Evolutionary conservation across 2,329 filamentous ascomycete species (phyloP).

Genomic region (Magnaporthiopsis rhizophila): DNA sequence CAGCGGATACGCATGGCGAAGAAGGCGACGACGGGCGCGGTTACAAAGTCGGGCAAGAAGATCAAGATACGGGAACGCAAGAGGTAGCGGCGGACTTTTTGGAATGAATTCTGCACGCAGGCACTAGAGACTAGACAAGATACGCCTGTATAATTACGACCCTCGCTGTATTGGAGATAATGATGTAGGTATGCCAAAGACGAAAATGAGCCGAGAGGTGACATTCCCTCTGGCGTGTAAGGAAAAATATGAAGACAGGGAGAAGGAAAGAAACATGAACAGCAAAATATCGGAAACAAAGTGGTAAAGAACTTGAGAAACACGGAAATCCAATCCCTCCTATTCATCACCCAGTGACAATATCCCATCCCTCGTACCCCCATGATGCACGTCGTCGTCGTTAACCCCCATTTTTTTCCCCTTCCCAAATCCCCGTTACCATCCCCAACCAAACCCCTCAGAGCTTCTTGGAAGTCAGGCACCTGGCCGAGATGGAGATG

Average conservation of each 20-base stretch:
- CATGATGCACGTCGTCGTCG: constrained; percentile 8
- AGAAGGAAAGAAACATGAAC: background rate
- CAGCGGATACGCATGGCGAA: constrained; percentile 59
- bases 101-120: background rate
- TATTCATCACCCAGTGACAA: constrained; percentile 2
- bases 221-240: background rate
- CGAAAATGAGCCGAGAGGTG: background rate
- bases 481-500: constrained; percentile 43
- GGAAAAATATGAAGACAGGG: background rate
- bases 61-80: constrained; percentile 56
- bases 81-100: constrained; percentile 29
- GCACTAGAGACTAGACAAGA: background rate
- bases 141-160: background rate
- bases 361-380: background rate
- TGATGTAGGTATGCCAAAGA: background rate
- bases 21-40: constrained; percentile 50
- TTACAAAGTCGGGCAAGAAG: constrained; percentile 53
- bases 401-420: background rate
- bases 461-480: constrained; percentile 36
- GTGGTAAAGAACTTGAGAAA: constrained; percentile 2
- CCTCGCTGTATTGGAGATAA: background rate
- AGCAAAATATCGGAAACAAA: background rate
- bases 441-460: constrained; percentile 12
- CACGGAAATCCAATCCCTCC: background rate
- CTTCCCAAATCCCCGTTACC: too few relatives aligned